Conservation (phyloP, 257 asterid genomes). For the Fraxinus anomala region DNA sequence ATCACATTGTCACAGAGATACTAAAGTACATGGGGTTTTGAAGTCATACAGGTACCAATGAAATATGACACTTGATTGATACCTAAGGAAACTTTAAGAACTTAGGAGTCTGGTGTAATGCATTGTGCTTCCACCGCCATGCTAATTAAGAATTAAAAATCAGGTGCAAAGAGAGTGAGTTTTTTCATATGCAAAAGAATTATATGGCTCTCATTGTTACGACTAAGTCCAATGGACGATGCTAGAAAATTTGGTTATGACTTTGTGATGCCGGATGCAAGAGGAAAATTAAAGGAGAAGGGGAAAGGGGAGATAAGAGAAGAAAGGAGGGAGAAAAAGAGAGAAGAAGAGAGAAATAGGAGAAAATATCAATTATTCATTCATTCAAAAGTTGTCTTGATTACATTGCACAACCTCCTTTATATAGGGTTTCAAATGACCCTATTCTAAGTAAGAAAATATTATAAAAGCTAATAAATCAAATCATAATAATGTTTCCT, state of each 20-base stretch:
- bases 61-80: constrained; percentile 6
- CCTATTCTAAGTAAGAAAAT: too few relatives aligned
- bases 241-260: neutral
- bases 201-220: constrained; percentile 6
- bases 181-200: constrained; percentile 9
- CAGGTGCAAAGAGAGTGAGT: neutral
- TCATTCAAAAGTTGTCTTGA: too few relatives aligned
- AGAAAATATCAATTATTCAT: too few relatives aligned
- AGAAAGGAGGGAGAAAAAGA: too few relatives aligned
- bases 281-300: too few relatives aligned
- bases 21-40: neutral
- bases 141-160: neutral
- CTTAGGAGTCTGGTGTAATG: neutral
- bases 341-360: too few relatives aligned
- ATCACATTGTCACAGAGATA: constrained; percentile 8
- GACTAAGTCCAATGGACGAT: neutral
- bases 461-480: too few relatives aligned
- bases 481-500: too few relatives aligned
- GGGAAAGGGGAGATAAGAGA: too few relatives aligned
- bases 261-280: neutral
- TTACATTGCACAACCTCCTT: too few relatives aligned
- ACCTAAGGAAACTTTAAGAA: constrained; percentile 5
- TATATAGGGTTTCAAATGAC: too few relatives aligned
- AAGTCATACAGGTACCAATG: constrained; percentile 19
- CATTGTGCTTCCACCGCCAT: neutral